Percentiles rank a stretch among this genome's conserved stretches.
phyloP scores from a whole-genome alignment of 768 basidiomycete genomes.

The Tulasnella calospora region DNA sequence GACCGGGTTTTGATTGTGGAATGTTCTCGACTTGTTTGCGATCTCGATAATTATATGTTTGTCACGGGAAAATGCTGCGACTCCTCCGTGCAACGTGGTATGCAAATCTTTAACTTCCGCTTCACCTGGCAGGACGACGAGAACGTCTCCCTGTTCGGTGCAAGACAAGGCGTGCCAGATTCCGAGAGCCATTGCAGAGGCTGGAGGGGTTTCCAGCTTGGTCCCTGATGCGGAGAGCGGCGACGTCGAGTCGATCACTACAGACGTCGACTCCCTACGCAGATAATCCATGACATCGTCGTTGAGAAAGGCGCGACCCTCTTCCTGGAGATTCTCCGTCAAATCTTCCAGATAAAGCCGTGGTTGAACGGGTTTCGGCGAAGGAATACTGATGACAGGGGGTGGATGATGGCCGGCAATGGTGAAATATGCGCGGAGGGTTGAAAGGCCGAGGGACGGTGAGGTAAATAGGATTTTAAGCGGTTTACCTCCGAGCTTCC shows the following conservation, averaged over 20 bases:
- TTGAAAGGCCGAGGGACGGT: neutral
- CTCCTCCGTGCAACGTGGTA: constrained; percentile 48
- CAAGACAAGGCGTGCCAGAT: constrained; percentile 69
- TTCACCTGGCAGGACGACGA: constrained; percentile 91
- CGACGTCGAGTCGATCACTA: neutral
- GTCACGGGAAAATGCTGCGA: neutral
- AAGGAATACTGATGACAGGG: constrained; percentile 49
- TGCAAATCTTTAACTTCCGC: constrained; percentile 80
- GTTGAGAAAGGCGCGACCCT: constrained; percentile 56
- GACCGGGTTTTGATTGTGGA: neutral
- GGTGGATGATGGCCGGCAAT: neutral
- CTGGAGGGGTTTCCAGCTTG: constrained; percentile 69
- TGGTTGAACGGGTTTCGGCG: neutral
- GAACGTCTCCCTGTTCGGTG: constrained; percentile 77
- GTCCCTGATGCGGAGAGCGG: neutral
- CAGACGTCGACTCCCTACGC: constrained; percentile 33
- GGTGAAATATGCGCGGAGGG: neutral
- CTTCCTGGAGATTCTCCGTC: constrained; percentile 34
- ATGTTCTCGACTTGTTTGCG: neutral
- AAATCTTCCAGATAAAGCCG: constrained; percentile 68
- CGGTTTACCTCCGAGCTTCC: constrained; percentile 61
- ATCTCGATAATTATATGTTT: neutral
- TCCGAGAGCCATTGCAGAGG: constrained; percentile 72
- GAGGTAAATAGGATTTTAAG: constrained; percentile 88
- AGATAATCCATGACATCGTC: constrained; percentile 72